phyloP scores from a whole-genome alignment of 768 basidiomycete species.

The Kwoniella shandongensis region DNA sequence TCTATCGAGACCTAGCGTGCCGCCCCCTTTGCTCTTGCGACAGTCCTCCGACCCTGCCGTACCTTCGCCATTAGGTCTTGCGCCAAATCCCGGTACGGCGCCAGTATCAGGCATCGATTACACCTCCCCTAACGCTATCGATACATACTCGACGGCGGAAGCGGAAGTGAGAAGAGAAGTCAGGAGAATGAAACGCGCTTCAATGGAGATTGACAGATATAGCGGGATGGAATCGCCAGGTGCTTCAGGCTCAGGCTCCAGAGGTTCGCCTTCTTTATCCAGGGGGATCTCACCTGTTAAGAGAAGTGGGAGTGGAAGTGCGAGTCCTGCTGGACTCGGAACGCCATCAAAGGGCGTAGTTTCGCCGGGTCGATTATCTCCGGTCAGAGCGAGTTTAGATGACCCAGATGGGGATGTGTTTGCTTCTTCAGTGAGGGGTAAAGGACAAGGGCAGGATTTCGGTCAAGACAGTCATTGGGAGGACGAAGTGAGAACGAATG shows the following conservation, averaged over 20 bases:
- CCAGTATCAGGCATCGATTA: conserved; percentile 12
- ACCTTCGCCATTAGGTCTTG: conserved; percentile 3
- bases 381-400: conserved; percentile 8
- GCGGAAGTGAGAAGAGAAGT: conserved; percentile 25
- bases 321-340: not conserved
- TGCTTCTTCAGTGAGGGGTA: not conserved
- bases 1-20: not conserved
- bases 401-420: conserved; percentile 3
- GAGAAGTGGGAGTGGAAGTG: not conserved
- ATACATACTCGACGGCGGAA: conserved; percentile 22
- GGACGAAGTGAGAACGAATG: too few relatives aligned
- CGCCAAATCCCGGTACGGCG: not conserved
- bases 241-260: not conserved
- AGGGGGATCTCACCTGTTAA: not conserved
- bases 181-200: conserved; percentile 22
- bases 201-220: conserved; percentile 25
- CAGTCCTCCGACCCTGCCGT: conserved; percentile 16
- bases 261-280: not conserved
- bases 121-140: conserved; percentile 18
- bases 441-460: too few relatives aligned
- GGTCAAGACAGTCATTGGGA: too few relatives aligned
- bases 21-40: conserved; percentile 16
- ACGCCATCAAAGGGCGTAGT: too few relatives aligned
- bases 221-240: conserved; percentile 9
- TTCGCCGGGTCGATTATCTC: not conserved